phyloP scores from a whole-genome alignment of 1,139 yeast genomes.

The Blastobotrys illinoisensis region DNA sequence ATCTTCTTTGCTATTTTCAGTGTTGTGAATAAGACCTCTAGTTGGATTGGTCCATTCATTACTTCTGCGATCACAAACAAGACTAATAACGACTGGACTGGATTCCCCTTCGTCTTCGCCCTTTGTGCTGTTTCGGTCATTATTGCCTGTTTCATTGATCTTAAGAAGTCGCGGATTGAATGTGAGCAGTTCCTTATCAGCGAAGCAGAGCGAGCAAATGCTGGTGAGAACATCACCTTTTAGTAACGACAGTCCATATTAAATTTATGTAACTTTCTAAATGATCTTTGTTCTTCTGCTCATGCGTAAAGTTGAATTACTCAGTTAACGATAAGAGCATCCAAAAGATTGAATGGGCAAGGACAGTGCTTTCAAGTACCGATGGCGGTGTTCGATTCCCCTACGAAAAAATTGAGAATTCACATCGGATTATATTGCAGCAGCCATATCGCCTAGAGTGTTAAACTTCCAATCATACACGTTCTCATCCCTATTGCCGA shows the following conservation, averaged over 20 bases:
- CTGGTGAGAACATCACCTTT: neutral
- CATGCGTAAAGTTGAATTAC: too few species aligned
- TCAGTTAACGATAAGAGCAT: too few species aligned
- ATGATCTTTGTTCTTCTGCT: too few species aligned
- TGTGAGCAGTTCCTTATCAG: conserved; percentile 5
- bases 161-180: conserved; percentile 4
- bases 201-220: conserved; percentile 3
- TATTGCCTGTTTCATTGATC: conserved; percentile 4
- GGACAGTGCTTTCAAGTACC: too few species aligned
- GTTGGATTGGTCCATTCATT: conserved; percentile 19
- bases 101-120: conserved; percentile 18
- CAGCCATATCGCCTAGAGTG: neutral
- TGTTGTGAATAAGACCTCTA: conserved; percentile 17
- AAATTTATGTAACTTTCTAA: too few species aligned
- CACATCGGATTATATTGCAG: neutral
- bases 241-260: neutral
- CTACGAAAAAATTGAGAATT: too few species aligned
- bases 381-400: too few species aligned
- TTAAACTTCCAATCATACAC: neutral
- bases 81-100: conserved; percentile 17
- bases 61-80: conserved; percentile 18
- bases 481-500: neutral
- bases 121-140: conserved; percentile 11
- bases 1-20: conserved; percentile 19
- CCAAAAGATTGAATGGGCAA: too few species aligned